A percentile compares a stretch with the other conserved stretches of the same genome.
Conservation (phyloP, 2,329 filamentous ascomycete genomes). For the Ascochyta clinopodiicola region DNA sequence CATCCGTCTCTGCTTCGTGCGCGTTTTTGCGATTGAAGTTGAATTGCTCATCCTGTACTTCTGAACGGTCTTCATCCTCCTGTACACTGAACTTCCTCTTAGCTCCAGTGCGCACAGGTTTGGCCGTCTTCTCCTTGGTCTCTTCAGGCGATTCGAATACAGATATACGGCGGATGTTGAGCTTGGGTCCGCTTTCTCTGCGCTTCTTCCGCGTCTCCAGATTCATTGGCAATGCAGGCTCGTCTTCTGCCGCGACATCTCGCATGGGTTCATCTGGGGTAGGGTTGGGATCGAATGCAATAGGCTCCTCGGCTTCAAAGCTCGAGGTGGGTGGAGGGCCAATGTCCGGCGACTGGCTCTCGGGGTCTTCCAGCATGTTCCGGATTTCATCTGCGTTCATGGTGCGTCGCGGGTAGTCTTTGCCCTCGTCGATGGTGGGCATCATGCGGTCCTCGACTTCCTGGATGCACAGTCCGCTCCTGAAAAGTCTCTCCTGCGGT, state of each 20-base stretch:
- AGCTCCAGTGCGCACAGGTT: conserved; percentile 54
- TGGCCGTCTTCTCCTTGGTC: conserved; percentile 32
- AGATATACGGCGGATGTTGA: conserved; percentile 50
- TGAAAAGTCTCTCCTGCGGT: conserved; percentile 63
- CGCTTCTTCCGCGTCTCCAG: conserved; percentile 61
- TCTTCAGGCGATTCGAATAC: conserved; percentile 52
- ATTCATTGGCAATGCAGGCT: conserved; percentile 52
- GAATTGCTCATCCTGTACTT: conserved; percentile 51
- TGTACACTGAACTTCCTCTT: conserved; percentile 65
- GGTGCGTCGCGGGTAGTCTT: conserved; percentile 70
- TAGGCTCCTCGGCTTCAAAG: conserved; percentile 58
- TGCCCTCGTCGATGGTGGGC: conserved; percentile 74
- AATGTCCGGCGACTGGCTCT: conserved; percentile 71
- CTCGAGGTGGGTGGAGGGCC: conserved; percentile 64
- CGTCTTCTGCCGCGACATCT: conserved; percentile 46
- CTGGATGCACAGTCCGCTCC: conserved; percentile 53
- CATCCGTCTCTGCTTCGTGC: conserved; percentile 27
- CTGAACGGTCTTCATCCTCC: conserved; percentile 55
- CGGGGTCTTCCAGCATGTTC: conserved; percentile 59
- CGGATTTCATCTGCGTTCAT: conserved; percentile 69
- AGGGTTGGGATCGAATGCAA: conserved; percentile 51
- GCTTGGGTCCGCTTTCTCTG: conserved; percentile 58
- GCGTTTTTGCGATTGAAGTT: conserved; percentile 53
- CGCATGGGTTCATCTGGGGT: conserved; percentile 30
- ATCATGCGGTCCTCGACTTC: conserved; percentile 62